Evolutionary conservation across 1,139 yeast species (phyloP).

Genomic region (Suhomyces chickasaworum): DNA sequence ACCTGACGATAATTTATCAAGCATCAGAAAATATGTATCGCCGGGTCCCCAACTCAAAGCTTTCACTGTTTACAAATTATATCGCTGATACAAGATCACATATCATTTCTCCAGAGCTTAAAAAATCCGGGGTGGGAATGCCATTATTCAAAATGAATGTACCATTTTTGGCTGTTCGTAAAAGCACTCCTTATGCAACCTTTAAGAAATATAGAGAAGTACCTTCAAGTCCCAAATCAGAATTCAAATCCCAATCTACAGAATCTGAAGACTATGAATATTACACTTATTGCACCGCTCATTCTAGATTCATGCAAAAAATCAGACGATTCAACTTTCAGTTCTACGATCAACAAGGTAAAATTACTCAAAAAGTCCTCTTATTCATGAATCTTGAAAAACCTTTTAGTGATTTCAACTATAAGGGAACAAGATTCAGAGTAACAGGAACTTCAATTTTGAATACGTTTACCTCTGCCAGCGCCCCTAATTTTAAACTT

Average conservation of each 20-base stretch:
- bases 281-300: conserved; percentile 37
- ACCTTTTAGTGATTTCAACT: conserved; percentile 46
- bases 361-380: conserved; percentile 26
- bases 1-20: conserved; percentile 28
- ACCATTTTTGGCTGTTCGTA: conserved; percentile 42
- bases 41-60: conserved; percentile 13
- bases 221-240: conserved; percentile 28
- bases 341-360: conserved; percentile 25
- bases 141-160: conserved; percentile 41
- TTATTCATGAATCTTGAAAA: conserved; percentile 40
- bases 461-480: conserved; percentile 32
- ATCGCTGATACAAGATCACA: conserved; percentile 35
- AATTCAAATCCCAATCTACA: neutral
- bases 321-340: conserved; percentile 35
- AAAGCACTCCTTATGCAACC: conserved; percentile 37
- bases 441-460: conserved; percentile 40
- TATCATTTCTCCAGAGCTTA: conserved; percentile 36
- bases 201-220: conserved; percentile 37
- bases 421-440: conserved; percentile 42
- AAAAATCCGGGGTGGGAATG: conserved; percentile 36
- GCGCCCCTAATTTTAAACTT: conserved; percentile 40
- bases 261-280: conserved; percentile 28
- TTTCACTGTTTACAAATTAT: conserved; percentile 1
- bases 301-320: conserved; percentile 30
- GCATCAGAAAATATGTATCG: conserved; percentile 23